These are phyloP conservation scores for Claviceps fusiformis DNA, from an alignment of 2,329 filamentous ascomycete genomes.

Conservation along the genomic window DNA sequence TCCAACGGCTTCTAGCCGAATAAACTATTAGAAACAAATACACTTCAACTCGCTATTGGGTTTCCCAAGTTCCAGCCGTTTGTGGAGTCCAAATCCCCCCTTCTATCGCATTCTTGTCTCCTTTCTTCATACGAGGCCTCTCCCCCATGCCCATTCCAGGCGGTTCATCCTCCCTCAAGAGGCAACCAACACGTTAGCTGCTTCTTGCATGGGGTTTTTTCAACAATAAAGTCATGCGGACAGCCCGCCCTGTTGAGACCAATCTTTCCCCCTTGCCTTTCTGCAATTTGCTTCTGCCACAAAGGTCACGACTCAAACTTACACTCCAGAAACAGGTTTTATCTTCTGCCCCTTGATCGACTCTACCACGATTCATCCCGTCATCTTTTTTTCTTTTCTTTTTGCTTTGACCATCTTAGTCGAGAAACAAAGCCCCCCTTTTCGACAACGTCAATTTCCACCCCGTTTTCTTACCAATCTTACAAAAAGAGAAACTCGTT, in stretches of 20 bases:
- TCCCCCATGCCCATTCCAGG: background rate
- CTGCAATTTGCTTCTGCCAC: background rate
- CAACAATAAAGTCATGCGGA: background rate
- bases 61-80: too few species aligned
- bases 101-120: too few species aligned
- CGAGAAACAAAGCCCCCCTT: background rate
- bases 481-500: too few species aligned
- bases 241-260: background rate
- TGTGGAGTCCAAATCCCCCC: too few species aligned
- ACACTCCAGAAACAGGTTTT: background rate
- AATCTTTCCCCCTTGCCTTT: background rate
- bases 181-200: background rate
- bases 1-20: background rate
- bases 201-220: background rate
- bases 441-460: background rate
- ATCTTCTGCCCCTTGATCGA: background rate
- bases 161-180: background rate
- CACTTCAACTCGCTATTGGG: too few species aligned
- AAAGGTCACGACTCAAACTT: background rate
- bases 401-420: background rate
- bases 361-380: background rate
- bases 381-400: background rate
- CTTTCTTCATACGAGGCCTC: background rate
- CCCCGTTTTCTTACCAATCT: background rate
- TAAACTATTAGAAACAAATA: too few species aligned